phyloP scores from a whole-genome alignment of 441 rosid species.

The Pelargonium myrrhifolium region DNA sequence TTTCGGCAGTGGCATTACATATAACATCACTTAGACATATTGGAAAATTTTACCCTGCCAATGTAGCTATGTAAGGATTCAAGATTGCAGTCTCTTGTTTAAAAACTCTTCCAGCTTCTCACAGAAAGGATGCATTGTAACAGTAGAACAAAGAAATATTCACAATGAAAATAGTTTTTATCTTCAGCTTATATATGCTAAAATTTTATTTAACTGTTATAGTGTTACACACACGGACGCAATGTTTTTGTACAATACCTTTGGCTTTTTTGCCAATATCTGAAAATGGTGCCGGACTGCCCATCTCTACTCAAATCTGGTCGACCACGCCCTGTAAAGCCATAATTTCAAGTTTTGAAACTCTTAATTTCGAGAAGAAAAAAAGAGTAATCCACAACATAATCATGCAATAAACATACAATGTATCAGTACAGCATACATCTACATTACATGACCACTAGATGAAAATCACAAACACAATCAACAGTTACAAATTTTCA shows the following conservation, averaged over 20 bases:
- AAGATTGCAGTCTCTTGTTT: not conserved
- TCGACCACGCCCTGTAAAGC: constrained; percentile 19
- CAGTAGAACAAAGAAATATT: not conserved
- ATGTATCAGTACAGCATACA: not conserved
- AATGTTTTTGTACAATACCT: constrained; percentile 29
- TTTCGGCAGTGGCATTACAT: no score
- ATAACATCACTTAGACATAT: no score
- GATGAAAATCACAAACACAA: not conserved
- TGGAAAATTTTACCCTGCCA: no score
- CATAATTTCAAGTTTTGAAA: not conserved
- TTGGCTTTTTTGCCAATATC: constrained; percentile 68
- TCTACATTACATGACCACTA: not conserved
- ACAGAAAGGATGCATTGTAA: not conserved
- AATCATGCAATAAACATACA: not conserved
- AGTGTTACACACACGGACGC: not conserved
- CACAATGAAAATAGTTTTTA: not conserved
- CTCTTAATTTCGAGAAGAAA: not conserved
- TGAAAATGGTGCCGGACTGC: constrained; percentile 57
- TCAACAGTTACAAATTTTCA: not conserved
- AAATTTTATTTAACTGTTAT: not conserved
- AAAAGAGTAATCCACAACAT: not conserved
- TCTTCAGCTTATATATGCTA: not conserved
- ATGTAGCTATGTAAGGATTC: not conserved
- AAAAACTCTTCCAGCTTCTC: no score
- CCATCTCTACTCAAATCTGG: constrained; percentile 35